These are phyloP conservation scores for Argentina anserina DNA, from an alignment of 306 rosid genomes.

Conservation along the genomic window DNA sequence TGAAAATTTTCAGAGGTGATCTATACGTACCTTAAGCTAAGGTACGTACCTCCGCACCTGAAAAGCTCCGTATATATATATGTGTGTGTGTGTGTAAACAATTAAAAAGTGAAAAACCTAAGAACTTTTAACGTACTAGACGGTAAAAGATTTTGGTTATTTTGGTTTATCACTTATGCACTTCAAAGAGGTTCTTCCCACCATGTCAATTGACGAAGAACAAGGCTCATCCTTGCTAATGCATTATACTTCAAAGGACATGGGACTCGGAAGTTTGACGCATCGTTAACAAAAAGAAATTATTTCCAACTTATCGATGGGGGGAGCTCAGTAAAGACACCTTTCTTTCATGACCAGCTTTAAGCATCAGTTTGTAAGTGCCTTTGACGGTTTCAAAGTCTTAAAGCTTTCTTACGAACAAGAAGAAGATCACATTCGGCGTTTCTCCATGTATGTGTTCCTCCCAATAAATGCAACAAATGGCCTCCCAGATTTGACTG, in stretches of 20 bases:
- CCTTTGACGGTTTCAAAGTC: background rate
- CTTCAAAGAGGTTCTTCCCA: too few relatives aligned
- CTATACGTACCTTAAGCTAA: too few relatives aligned
- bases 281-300: background rate
- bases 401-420: background rate
- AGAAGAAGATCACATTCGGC: background rate
- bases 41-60: too few relatives aligned
- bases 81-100: too few relatives aligned
- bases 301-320: background rate
- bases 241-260: background rate
- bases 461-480: background rate
- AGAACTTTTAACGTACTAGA: too few relatives aligned
- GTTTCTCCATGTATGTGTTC: background rate
- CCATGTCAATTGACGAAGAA: too few relatives aligned
- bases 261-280: background rate
- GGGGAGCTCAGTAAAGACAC: background rate
- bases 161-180: too few relatives aligned
- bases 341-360: background rate
- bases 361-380: background rate
- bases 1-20: too few relatives aligned
- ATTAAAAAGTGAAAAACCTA: too few relatives aligned
- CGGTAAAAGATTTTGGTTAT: too few relatives aligned
- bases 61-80: too few relatives aligned
- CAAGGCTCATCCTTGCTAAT: background rate
- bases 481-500: background rate